Evolutionary conservation across 768 basidiomycete genomes (phyloP).

Genomic region (Cubamyces sp.): DNA sequence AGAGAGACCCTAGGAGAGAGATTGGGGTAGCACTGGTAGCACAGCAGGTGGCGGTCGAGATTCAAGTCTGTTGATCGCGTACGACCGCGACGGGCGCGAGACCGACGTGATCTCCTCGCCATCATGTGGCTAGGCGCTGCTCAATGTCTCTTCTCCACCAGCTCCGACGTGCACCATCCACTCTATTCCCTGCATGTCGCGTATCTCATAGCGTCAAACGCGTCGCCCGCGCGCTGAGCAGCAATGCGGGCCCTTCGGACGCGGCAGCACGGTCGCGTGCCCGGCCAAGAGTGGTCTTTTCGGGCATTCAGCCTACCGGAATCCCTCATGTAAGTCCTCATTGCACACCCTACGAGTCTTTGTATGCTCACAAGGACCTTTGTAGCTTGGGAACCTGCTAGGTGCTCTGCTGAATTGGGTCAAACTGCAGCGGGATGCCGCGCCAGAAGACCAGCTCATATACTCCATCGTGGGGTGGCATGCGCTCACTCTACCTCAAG

Average conservation of each 20-base stretch:
- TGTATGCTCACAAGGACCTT: conserved; percentile 6
- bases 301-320: conserved; percentile 94
- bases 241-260: not conserved
- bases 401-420: conserved; percentile 94
- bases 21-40: not conserved
- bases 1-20: not conserved
- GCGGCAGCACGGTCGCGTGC: not conserved
- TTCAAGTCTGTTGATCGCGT: conserved; percentile 6
- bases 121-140: conserved; percentile 5
- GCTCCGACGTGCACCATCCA: conserved; percentile 3
- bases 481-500: conserved; percentile 89
- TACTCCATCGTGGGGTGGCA: conserved; percentile 95
- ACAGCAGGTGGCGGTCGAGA: not conserved
- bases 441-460: conserved; percentile 63
- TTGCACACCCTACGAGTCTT: too few species aligned
- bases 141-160: conserved; percentile 25
- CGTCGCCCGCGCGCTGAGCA: not conserved
- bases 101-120: not conserved
- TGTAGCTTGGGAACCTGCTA: conserved; percentile 89
- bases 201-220: not conserved
- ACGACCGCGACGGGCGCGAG: conserved; percentile 2
- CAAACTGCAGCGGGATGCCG: conserved; percentile 65
- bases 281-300: conserved; percentile 61
- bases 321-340: conserved; percentile 75
- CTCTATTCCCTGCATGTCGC: conserved; percentile 6